Evolutionary conservation across 345 rosid species (phyloP), one percentile per base, ranked within the genome.

Genomic region (Heritiera littoralis): DNA sequence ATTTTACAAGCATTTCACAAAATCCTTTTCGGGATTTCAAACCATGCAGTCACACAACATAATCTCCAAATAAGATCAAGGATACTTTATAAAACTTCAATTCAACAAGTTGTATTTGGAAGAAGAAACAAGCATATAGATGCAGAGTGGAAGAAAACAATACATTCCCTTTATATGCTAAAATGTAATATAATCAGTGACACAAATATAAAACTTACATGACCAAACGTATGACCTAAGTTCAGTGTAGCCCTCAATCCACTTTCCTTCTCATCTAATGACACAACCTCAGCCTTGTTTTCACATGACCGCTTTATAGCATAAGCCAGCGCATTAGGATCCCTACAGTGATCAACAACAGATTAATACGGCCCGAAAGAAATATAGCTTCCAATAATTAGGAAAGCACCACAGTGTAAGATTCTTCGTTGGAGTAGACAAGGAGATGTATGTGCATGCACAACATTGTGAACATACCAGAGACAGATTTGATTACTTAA

Each of bases 141-240:
- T 60, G 66, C 55, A 23, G 10, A 10, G 20, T 11, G 13, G 13
- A 15, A 14, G 7, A 72, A 32, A 40, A 35, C 1, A 52, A 15
- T 32, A 2, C 61, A 72, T 28, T 54, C 67, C 35, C 70, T 71
- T 68, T 5, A 1, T 13, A 76, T 13, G 55, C 75, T 20, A 54
- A 79, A 70, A 30, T 1, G 15, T 66, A 41, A 68, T 41, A 74
- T 41, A 41, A 67, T 49, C 18, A 48, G 48, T 69, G 60, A 60
- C 55, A 69, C 0, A 74, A 59, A 65, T n/a, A 70, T 30, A 78
- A 17, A 79, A 84, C 94, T 89, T 78, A 97, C 99, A 89, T 94
- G 99, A 82, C 98, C 99, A 89, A 96, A 94, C 8, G 99, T 96
- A 83, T 94, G 99, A 68, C 99, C 99, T 82, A 96, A 84, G 83